Percentiles rank a stretch among this genome's conserved stretches.
Conservation (phyloP, 2,329 filamentous ascomycete species). For the Penicillium sp. region DNA sequence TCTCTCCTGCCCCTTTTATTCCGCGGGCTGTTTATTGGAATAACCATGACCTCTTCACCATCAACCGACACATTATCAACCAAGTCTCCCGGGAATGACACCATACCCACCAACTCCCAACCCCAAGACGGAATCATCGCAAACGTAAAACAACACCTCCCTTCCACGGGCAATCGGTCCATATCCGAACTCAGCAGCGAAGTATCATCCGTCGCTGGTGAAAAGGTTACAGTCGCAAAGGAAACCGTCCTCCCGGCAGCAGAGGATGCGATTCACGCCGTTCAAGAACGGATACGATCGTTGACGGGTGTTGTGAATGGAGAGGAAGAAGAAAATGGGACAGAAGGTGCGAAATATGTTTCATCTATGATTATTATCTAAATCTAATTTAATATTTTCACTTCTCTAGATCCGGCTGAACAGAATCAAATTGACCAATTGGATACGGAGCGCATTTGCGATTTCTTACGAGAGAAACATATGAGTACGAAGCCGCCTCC, state of each 20-base stretch:
- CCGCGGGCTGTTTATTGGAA: neutral
- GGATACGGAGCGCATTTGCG: conserved; percentile 35
- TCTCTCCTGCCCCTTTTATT: no score
- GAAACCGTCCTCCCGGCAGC: conserved; percentile 20
- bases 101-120: neutral
- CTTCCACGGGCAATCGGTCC: conserved; percentile 6
- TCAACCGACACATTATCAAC: conserved; percentile 4
- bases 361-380: no score
- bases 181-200: conserved; percentile 14
- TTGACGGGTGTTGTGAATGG: conserved; percentile 3
- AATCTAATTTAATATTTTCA: neutral
- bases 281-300: conserved; percentile 4
- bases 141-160: conserved; percentile 11
- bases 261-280: conserved; percentile 16
- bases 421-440: conserved; percentile 31
- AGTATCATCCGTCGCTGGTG: conserved; percentile 8
- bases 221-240: conserved; percentile 13
- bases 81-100: neutral
- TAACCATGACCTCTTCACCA: conserved; percentile 12
- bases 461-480: conserved; percentile 38
- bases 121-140: conserved; percentile 4
- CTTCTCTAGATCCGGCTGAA: conserved; percentile 17
- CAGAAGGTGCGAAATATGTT: conserved; percentile 5
- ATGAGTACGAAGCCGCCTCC: conserved; percentile 24
- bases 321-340: neutral